Evolutionary conservation across 2,329 filamentous ascomycete genomes (phyloP), one percentile per base, ranked within the genome.

Genomic region (Amylocarpus encephaloides): DNA sequence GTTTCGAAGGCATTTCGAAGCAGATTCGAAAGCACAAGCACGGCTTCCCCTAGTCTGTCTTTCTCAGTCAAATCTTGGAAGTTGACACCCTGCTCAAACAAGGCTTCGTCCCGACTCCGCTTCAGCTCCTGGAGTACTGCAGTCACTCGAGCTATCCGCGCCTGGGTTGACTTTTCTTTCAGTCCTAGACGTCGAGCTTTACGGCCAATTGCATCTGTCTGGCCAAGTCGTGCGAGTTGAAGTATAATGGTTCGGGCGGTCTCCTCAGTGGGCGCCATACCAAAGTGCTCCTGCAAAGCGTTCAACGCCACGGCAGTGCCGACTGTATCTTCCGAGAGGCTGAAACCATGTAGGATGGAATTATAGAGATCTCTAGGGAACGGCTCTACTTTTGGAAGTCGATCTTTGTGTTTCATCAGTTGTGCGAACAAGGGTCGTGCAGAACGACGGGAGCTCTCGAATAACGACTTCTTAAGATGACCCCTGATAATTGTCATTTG

Each of bases 271-370:
- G 76, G 76, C 44, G 67, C 68, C 45, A 70, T 66, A 30, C 67
- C 64, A 49, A 77, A 78, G 5, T 60, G 57, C 15, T 67, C 55
- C 43, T 67, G 67, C 60, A 79, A 60, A 1, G 70, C 70, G 46
- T 71, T 67, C 11, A 79, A 62, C 1, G 74, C 74, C 30, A 78
- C 70, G 18, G 78, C 65, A 3, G 71, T 73, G 30, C 74, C 76
- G 2, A 68, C 55, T 12, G 73, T 64, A 55, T 79, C 76, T 43
- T 72, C 68, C 1, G 68, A 69, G 6, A 76, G 63, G 52, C 73
- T 75, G 61, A 79, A 77, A 56, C 70, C 73, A 30, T 72, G 68
- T 26, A 77, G 69, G 42, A 79, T 74, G 50, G 73, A 69, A 54
- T 77, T 69, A 52, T 79, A 78, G 2, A 79, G 58, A 5, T 74